Percentiles rank a stretch among this genome's conserved stretches.
phyloP scores from a whole-genome alignment of 495 filamentous ascomycete genomes.

The Talaromyces stipitatus region DNA sequence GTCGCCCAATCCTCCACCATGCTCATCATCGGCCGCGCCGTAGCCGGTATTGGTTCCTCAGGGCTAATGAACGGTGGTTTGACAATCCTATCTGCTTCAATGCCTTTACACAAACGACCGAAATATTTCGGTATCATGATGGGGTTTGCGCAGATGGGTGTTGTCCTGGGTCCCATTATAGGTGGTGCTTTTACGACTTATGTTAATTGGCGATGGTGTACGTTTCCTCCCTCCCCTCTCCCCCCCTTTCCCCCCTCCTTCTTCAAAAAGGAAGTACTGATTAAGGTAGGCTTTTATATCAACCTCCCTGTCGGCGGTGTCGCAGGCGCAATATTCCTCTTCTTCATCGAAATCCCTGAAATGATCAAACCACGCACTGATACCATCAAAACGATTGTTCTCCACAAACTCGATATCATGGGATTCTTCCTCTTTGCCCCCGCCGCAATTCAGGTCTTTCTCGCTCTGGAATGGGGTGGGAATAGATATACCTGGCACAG shows the following conservation, averaged over 20 bases:
- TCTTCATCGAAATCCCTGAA: slow-evolving; percentile 42
- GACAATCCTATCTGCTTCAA: slow-evolving; percentile 40
- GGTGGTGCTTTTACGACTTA: slow-evolving; percentile 40
- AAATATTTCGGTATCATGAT: slow-evolving; percentile 32
- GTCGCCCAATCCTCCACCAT: slow-evolving; percentile 32
- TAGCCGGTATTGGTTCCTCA: slow-evolving; percentile 33
- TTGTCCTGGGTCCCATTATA: slow-evolving; percentile 26
- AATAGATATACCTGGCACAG: slow-evolving; percentile 16
- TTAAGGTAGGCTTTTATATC: slow-evolving; percentile 49
- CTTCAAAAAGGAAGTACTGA: too few relatives aligned
- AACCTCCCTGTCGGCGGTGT: slow-evolving; percentile 54
- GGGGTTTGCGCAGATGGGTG: slow-evolving; percentile 29
- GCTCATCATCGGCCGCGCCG: slow-evolving; percentile 37
- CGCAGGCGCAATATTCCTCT: slow-evolving; percentile 32
- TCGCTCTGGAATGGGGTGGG: slow-evolving; percentile 22
- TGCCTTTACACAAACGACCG: slow-evolving; percentile 31
- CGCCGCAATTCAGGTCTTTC: slow-evolving; percentile 21
- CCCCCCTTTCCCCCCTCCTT: slow-evolving; percentile 1
- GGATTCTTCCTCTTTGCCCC: slow-evolving; percentile 20
- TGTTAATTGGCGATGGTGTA: slow-evolving; percentile 43
- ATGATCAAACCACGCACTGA: slow-evolving; percentile 30
- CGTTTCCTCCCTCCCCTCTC: slow-evolving; percentile 4
- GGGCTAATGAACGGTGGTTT: slow-evolving; percentile 45
- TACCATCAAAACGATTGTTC: slow-evolving; percentile 17
- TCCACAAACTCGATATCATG: slow-evolving; percentile 23